A percentile compares a stretch with the other conserved stretches of the same genome.
Conservation (phyloP, 2,329 filamentous ascomycete genomes). For the Nannizziopsis barbatae region DNA sequence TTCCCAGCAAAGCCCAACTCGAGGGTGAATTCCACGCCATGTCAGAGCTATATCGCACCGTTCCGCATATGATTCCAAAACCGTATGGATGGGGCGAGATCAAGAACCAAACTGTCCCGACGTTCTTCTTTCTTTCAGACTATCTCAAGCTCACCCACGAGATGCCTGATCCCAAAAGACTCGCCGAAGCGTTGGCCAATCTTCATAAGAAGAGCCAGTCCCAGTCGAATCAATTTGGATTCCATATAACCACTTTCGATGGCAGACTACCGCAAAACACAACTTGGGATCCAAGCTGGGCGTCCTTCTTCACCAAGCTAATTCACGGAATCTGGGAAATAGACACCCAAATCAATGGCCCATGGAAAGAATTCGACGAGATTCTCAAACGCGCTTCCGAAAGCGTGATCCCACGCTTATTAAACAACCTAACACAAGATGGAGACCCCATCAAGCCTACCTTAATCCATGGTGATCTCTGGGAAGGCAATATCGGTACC, state of each 20-base stretch:
- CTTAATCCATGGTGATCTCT: conserved; percentile 32
- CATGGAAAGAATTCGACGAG: conserved; percentile 23
- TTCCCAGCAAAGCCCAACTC: conserved; percentile 5
- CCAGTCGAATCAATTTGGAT: conserved; percentile 30
- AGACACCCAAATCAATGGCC: conserved; percentile 25
- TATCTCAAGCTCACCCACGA: not conserved
- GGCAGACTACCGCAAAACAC: conserved; percentile 22
- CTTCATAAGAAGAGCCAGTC: conserved; percentile 23
- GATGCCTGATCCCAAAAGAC: conserved; percentile 18
- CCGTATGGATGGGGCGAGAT: conserved; percentile 21
- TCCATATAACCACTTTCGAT: conserved; percentile 26
- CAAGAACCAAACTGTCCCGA: conserved; percentile 1
- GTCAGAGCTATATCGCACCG: conserved; percentile 21
- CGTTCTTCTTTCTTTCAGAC: conserved; percentile 14
- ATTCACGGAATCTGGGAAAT: conserved; percentile 22
- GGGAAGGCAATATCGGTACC: conserved; percentile 31
- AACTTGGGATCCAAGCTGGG: conserved; percentile 28
- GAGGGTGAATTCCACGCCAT: conserved; percentile 27
- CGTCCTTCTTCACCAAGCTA: conserved; percentile 26
- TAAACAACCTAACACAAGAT: conserved; percentile 19
- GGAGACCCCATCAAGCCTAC: conserved; percentile 21
- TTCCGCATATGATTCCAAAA: conserved; percentile 23
- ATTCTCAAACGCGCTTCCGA: conserved; percentile 16
- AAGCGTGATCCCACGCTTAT: conserved; percentile 26
- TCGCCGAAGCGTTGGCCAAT: conserved; percentile 18